Percentiles rank a stretch among this genome's conserved stretches.
phyloP scores from a whole-genome alignment of 345 rosid genomes.

The Luvunga scandens region DNA sequence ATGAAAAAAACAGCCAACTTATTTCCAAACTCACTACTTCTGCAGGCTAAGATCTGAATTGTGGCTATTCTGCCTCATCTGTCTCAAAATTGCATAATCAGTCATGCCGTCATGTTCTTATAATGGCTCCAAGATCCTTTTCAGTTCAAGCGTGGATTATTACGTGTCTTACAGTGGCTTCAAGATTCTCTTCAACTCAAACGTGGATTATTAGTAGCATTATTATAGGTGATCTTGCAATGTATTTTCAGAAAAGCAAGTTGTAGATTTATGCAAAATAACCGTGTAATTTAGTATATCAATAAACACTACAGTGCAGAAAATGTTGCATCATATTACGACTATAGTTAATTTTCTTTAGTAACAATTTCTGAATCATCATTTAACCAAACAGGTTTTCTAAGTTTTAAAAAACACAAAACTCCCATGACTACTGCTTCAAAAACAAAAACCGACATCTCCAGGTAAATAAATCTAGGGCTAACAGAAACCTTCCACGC shows the following conservation, averaged over 20 bases:
- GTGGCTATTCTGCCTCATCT: neutral
- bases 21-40: neutral
- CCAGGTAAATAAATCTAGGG: neutral
- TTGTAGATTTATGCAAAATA: neutral
- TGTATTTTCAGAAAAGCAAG: neutral
- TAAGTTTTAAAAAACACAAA: neutral
- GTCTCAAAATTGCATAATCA: neutral
- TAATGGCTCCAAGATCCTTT: neutral
- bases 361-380: no score
- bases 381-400: neutral
- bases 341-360: no score
- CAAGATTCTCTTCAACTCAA: neutral
- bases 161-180: neutral
- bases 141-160: neutral
- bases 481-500: neutral
- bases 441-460: neutral
- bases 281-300: neutral
- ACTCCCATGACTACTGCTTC: no score
- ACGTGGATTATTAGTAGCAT: neutral
- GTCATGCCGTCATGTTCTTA: neutral
- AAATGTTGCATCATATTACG: neutral
- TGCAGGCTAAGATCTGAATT: constrained; percentile 25
- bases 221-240: neutral
- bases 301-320: neutral
- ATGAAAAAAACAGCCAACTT: neutral